These are phyloP conservation scores for Fusarium nisikadoi DNA, from an alignment of 2,329 filamentous ascomycete genomes.

Conservation along the genomic window DNA sequence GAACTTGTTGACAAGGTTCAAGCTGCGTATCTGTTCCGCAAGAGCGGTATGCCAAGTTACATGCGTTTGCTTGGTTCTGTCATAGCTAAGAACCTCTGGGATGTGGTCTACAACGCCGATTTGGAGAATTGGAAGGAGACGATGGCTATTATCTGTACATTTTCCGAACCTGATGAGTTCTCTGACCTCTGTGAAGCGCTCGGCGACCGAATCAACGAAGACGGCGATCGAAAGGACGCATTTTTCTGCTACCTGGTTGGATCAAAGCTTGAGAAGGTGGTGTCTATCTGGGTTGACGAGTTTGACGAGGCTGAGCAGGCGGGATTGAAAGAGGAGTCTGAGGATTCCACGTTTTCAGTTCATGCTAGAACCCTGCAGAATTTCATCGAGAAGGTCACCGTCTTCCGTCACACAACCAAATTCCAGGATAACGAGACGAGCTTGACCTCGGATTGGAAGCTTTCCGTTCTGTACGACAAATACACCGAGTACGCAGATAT, in stretches of 20 bases:
- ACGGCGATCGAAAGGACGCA: conserved; percentile 84
- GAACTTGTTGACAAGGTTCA: conserved; percentile 95
- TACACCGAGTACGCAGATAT: conserved; percentile 98
- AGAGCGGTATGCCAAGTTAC: conserved; percentile 87
- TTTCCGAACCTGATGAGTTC: conserved; percentile 90
- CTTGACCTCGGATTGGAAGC: conserved; percentile 85
- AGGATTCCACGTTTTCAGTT: conserved; percentile 88
- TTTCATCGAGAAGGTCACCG: conserved; percentile 97
- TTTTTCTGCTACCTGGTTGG: conserved; percentile 97
- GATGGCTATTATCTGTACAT: conserved; percentile 96
- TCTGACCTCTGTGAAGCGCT: conserved; percentile 94
- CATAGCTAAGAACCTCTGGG: conserved; percentile 96
- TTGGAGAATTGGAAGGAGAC: conserved; percentile 95
- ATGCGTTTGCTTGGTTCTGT: conserved; percentile 90
- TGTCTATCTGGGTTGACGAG: conserved; percentile 92
- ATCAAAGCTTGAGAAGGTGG: conserved; percentile 97
- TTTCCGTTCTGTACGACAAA: conserved; percentile 88
- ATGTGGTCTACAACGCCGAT: conserved; percentile 96
- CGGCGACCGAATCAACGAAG: conserved; percentile 87
- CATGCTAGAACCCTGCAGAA: conserved; percentile 89
- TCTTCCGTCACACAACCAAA: conserved; percentile 94
- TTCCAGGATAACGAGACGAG: conserved; percentile 83
- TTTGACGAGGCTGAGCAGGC: conserved; percentile 85
- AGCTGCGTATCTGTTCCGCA: conserved; percentile 86
- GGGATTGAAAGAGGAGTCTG: conserved; percentile 73